phyloP scores from a whole-genome alignment of 495 filamentous ascomycete species.

The Darksidea phi region DNA sequence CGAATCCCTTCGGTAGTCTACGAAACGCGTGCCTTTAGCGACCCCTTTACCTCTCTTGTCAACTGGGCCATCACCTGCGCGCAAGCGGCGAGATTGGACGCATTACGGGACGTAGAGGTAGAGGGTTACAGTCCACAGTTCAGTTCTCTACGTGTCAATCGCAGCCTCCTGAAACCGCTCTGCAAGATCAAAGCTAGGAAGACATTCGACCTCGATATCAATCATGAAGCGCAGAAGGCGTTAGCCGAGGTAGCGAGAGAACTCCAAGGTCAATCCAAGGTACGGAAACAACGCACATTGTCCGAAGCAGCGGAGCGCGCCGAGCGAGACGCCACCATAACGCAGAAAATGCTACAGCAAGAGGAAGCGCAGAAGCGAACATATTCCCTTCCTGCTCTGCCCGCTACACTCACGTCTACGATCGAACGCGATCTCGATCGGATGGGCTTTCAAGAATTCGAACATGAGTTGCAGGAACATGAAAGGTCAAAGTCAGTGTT shows the following conservation, averaged over 20 bases:
- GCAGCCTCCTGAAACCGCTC: constrained; percentile 9
- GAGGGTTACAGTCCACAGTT: constrained; percentile 2
- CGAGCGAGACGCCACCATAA: no score
- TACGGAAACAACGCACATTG: no score
- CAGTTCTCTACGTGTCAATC: neutral
- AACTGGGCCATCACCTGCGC: constrained; percentile 32
- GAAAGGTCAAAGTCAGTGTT: no score
- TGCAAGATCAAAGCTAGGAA: constrained; percentile 27
- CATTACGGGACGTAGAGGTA: constrained; percentile 18
- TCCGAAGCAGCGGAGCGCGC: no score
- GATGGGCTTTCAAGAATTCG: no score
- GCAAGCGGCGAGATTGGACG: constrained; percentile 19
- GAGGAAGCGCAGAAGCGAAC: no score
- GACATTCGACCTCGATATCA: neutral
- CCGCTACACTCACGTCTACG: no score
- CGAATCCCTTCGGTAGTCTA: neutral
- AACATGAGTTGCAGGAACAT: no score
- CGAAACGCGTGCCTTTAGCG: neutral
- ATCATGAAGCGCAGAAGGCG: neutral
- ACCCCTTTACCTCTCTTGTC: constrained; percentile 6
- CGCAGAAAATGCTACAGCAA: no score
- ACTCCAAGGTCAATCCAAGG: neutral
- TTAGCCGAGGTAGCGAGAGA: neutral
- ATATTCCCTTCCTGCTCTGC: no score
- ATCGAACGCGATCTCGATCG: no score